Evolutionary conservation across 352 stramenopile species (phyloP).

Genomic region (Phytophthora cryptogea): DNA sequence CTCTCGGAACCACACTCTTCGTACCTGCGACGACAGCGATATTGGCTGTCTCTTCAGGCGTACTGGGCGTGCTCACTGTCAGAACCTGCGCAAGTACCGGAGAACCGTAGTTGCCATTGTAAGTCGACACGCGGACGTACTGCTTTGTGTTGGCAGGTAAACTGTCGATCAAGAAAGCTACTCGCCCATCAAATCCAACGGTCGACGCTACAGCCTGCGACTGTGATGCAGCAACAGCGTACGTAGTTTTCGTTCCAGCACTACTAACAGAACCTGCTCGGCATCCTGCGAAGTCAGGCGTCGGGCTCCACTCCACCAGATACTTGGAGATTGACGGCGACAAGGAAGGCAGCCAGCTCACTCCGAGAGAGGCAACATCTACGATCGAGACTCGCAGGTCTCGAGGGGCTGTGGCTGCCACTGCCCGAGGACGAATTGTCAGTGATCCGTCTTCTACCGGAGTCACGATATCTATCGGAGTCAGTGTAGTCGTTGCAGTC

Average conservation of each 20-base stretch:
- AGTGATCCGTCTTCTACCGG: constrained; percentile 29
- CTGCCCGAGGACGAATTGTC: constrained; percentile 43
- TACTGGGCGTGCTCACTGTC: constrained; percentile 21
- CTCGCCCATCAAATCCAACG: constrained; percentile 24
- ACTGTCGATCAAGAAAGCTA: constrained; percentile 80
- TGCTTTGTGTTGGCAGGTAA: constrained; percentile 83
- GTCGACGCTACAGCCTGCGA: constrained; percentile 42
- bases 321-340: constrained; percentile 60
- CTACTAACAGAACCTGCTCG: constrained; percentile 31
- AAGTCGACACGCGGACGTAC: constrained; percentile 89
- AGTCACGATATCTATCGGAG: constrained; percentile 33
- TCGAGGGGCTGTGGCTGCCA: constrained; percentile 52
- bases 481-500: constrained; percentile 32
- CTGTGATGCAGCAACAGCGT: constrained; percentile 50
- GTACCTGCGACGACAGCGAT: constrained; percentile 17
- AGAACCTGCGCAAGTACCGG: constrained; percentile 60
- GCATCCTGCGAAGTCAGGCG: constrained; percentile 29
- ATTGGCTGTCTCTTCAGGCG: constrained; percentile 14
- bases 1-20: constrained; percentile 46
- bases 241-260: constrained; percentile 34
- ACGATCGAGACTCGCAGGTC: constrained; percentile 66
- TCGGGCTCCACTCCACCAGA: constrained; percentile 82
- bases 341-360: constrained; percentile 60
- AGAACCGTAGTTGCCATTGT: constrained; percentile 86
- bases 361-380: constrained; percentile 61